Percentiles rank a stretch among this genome's conserved stretches.
Evolutionary conservation across 2,329 filamentous ascomycete species (phyloP).

Genomic region (Tympanopsis confertula): DNA sequence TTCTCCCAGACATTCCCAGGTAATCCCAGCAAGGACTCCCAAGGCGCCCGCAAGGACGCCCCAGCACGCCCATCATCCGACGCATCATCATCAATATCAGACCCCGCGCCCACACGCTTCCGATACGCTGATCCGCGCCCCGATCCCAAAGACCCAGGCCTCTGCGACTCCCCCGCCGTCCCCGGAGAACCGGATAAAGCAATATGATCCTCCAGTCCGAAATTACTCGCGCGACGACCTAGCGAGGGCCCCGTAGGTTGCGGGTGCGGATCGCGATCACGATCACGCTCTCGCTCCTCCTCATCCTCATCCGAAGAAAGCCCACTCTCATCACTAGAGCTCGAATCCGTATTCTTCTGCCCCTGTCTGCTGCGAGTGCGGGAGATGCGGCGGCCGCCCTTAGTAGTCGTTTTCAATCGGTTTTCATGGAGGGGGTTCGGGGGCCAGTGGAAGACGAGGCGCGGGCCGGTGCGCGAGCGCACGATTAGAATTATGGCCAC

Average conservation of each 20-base stretch:
- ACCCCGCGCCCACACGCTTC: not conserved
- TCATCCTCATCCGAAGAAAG: conserved; percentile 8
- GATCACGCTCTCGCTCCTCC: too few relatives aligned
- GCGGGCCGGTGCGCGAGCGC: conserved; percentile 37
- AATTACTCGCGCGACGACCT: not conserved
- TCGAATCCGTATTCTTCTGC: not conserved
- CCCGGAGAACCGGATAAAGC: not conserved
- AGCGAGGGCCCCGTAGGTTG: not conserved
- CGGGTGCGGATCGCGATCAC: too few relatives aligned
- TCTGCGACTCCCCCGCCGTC: not conserved
- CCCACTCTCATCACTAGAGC: not conserved
- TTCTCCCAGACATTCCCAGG: conserved; percentile 39
- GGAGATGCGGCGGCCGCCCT: not conserved
- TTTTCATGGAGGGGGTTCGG: conserved; percentile 25
- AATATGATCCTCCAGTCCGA: not conserved
- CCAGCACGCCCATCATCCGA: too few relatives aligned
- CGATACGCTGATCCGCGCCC: not conserved
- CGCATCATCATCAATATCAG: conserved; percentile 1
- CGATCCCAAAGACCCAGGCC: not conserved
- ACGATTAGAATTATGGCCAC: conserved; percentile 41
- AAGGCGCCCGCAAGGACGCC: conserved; percentile 4
- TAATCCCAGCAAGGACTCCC: conserved; percentile 33
- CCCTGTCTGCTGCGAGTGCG: not conserved
- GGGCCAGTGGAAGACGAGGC: conserved; percentile 45
- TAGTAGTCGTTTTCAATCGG: conserved; percentile 3